These are phyloP conservation scores for Friedmanniomyces simplex DNA, from an alignment of 495 filamentous ascomycete genomes.

Conservation along the genomic window DNA sequence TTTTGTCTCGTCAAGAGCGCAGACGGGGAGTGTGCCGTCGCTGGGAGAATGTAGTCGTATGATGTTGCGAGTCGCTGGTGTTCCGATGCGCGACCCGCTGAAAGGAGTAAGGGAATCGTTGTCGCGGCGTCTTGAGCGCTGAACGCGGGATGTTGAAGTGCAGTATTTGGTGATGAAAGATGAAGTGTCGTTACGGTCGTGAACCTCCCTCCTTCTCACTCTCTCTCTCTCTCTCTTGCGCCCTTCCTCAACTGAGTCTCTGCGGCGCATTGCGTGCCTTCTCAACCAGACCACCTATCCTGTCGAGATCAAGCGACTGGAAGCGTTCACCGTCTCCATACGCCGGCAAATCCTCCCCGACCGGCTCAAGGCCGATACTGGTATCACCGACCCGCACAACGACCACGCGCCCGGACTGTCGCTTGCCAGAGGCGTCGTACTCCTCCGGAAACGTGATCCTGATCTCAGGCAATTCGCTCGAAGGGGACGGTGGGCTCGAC, in stretches of 20 bases:
- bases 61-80: neutral
- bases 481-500: conserved; percentile 59
- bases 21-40: neutral
- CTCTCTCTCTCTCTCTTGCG: neutral
- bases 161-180: neutral
- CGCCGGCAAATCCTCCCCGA: conserved; percentile 73
- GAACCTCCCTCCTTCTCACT: too few species aligned
- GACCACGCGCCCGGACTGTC: conserved; percentile 78
- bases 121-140: neutral
- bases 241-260: neutral
- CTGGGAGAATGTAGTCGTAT: neutral
- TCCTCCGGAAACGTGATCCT: conserved; percentile 98
- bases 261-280: conserved; percentile 38
- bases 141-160: neutral
- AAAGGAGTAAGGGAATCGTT: neutral
- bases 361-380: conserved; percentile 78
- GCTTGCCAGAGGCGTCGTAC: conserved; percentile 67
- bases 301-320: conserved; percentile 85
- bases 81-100: too few species aligned
- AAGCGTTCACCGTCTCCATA: conserved; percentile 71
- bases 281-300: conserved; percentile 90
- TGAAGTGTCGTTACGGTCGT: conserved; percentile 9
- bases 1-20: neutral
- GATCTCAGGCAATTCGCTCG: conserved; percentile 83
- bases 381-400: conserved; percentile 84